These are phyloP conservation scores for Pseudotulostoma volvatum DNA, from an alignment of 495 filamentous ascomycete species.

Conservation along the genomic window DNA sequence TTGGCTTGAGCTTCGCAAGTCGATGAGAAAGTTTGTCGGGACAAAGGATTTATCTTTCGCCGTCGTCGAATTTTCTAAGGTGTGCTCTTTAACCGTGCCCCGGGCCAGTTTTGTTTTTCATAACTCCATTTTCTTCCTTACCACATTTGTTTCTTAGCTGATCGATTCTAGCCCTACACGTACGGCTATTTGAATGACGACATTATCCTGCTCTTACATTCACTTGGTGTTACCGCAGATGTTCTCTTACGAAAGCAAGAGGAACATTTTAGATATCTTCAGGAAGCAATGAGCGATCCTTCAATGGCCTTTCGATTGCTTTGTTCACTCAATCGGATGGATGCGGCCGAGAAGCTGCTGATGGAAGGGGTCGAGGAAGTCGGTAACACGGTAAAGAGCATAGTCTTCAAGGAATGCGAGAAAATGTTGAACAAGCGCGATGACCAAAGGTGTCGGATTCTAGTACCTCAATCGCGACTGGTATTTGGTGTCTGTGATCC, in stretches of 20 bases:
- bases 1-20: conserved; percentile 21
- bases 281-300: neutral
- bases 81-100: conserved; percentile 2
- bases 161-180: conserved; percentile 7
- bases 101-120: too few species aligned
- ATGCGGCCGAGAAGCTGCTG: neutral
- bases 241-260: neutral
- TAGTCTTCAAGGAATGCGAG: conserved; percentile 23
- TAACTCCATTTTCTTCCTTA: too few species aligned
- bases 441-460: conserved; percentile 29
- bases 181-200: conserved; percentile 37
- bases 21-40: conserved; percentile 35
- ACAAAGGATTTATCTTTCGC: conserved; percentile 27
- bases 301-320: neutral
- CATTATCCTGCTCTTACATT: conserved; percentile 26
- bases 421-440: conserved; percentile 32
- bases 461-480: conserved; percentile 28
- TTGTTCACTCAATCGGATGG: neutral
- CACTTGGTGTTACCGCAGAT: conserved; percentile 23
- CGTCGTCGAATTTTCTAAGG: conserved; percentile 33
- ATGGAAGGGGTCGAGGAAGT: neutral
- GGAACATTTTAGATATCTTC: neutral
- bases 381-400: conserved; percentile 3
- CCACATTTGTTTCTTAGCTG: too few species aligned
- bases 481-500: conserved; percentile 36